Evolutionary conservation across 331 rosid genomes (phyloP).

Genomic region (Cucumis variabilis): DNA sequence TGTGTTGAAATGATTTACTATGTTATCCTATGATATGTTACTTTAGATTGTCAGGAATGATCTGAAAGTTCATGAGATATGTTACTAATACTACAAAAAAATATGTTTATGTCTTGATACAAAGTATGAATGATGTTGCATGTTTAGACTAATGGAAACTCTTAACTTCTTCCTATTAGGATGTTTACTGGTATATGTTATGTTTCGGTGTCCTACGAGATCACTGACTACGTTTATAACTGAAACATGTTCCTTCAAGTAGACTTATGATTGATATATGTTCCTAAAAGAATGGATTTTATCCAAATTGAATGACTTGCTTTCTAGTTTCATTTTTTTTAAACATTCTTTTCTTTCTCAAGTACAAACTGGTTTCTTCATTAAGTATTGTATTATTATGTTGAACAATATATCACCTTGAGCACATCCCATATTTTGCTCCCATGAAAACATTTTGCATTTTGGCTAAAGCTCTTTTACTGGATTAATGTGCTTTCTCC

Average conservation of each 20-base stretch:
- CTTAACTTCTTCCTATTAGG: too few species aligned
- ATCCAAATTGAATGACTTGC: neutral
- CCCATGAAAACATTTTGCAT: neutral
- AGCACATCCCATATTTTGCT: neutral
- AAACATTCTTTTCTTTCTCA: neutral
- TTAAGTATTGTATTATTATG: neutral
- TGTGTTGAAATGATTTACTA: too few species aligned
- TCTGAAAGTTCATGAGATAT: too few species aligned
- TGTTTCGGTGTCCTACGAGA: too few species aligned
- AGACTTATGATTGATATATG: neutral
- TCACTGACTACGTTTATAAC: neutral
- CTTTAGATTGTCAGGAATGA: too few species aligned
- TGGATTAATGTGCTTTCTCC: neutral
- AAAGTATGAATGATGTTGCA: too few species aligned
- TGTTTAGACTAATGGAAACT: too few species aligned
- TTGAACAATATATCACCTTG: neutral
- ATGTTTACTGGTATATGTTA: too few species aligned
- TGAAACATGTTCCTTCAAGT: too few species aligned
- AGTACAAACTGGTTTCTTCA: neutral
- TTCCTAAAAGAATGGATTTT: neutral
- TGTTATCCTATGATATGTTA: too few species aligned
- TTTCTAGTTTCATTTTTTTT: neutral
- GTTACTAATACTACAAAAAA: too few species aligned
- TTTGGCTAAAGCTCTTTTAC: neutral
- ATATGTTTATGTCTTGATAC: too few species aligned